Evolutionary conservation across 768 basidiomycete species (phyloP).

Genomic region (Paxillus involutus): DNA sequence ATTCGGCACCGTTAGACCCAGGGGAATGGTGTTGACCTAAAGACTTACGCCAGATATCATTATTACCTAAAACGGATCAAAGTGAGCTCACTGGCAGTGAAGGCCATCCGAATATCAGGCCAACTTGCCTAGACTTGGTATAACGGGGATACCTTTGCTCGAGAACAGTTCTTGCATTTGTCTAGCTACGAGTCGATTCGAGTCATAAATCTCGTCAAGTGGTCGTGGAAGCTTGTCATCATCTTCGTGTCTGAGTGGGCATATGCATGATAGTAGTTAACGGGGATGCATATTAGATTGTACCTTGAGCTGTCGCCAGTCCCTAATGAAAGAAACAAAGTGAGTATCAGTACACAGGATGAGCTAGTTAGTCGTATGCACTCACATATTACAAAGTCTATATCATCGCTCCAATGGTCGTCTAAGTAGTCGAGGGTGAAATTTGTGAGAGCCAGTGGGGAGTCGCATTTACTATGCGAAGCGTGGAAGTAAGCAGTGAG

Average conservation of each 20-base stretch:
- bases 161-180: conserved; percentile 78
- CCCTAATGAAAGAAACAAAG: conserved; percentile 41
- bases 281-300: neutral
- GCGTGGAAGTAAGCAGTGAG: neutral
- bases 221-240: conserved; percentile 82
- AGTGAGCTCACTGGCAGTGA: neutral
- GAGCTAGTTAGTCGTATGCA: conserved; percentile 8
- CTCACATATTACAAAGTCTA: conserved; percentile 90
- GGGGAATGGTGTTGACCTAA: conserved; percentile 3
- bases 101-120: neutral
- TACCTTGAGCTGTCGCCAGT: conserved; percentile 77
- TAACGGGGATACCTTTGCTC: conserved; percentile 68
- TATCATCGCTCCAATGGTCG: conserved; percentile 75
- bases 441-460: conserved; percentile 78
- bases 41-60: conserved; percentile 84
- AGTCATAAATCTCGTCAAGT: conserved; percentile 70
- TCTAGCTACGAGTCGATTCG: conserved; percentile 64
- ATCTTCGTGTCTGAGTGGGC: conserved; percentile 68
- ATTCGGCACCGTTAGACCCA: conserved; percentile 10
- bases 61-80: conserved; percentile 60
- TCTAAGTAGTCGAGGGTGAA: conserved; percentile 79
- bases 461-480: conserved; percentile 67
- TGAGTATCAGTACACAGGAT: neutral
- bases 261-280: neutral
- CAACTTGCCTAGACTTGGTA: conserved; percentile 72